Conservation (phyloP, 768 basidiomycete species). For the Mrakia gelida region DNA sequence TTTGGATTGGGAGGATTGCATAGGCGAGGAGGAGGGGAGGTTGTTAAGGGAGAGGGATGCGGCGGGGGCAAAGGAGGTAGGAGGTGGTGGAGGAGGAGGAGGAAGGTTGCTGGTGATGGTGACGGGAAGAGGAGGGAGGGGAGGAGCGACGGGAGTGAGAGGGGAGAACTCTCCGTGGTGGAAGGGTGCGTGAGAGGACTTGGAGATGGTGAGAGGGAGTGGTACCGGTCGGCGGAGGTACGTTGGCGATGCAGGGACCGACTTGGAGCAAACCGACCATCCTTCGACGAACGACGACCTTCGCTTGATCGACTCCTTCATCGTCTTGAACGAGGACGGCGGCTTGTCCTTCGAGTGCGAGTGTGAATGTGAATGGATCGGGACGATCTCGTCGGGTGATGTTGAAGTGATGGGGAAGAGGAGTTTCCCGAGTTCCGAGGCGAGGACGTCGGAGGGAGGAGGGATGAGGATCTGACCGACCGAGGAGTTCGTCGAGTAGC, state of each 20-base stretch:
- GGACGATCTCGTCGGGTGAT: slow-evolving; percentile 1
- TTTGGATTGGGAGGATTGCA: not conserved
- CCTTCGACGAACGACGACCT: slow-evolving; percentile 22
- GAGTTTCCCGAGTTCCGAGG: slow-evolving; percentile 5
- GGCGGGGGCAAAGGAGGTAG: not conserved
- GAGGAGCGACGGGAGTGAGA: not conserved
- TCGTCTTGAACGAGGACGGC: slow-evolving; percentile 16
- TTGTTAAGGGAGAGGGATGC: not conserved
- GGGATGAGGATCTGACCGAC: not conserved
- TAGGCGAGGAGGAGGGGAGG: not conserved
- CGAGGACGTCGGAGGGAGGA: not conserved
- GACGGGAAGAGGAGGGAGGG: too few relatives aligned
- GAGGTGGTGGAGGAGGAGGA: not conserved
- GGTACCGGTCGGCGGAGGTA: not conserved
- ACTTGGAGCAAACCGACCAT: slow-evolving; percentile 14
- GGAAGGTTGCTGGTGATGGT: not conserved
- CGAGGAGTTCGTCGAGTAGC: not conserved
- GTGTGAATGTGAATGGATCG: not conserved
- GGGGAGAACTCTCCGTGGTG: not conserved
- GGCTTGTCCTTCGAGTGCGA: not conserved
- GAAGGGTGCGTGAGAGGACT: not conserved
- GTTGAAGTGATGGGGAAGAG: slow-evolving; percentile 12
- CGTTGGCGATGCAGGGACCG: not conserved
- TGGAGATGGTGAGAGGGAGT: not conserved
- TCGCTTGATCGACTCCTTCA: slow-evolving; percentile 16